Conservation (phyloP, 257 asterid genomes). For the Linderniella brevidens region DNA sequence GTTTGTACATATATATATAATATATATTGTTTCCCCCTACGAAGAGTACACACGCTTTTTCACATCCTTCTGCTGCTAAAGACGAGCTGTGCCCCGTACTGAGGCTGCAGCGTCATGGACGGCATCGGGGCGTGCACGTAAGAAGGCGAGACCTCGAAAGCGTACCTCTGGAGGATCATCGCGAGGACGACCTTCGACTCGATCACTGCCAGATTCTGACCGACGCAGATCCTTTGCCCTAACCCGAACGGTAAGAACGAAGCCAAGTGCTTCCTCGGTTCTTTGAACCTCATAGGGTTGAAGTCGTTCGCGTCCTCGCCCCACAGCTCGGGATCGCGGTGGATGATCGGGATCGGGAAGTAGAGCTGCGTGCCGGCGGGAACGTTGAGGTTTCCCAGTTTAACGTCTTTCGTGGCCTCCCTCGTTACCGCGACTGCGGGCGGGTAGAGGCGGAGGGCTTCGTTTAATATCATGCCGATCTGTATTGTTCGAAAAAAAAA, state of each 20-base stretch:
- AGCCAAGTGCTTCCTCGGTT: slow-evolving; percentile 32
- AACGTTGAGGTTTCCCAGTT: slow-evolving; percentile 32
- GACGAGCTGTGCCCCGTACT: slow-evolving; percentile 40
- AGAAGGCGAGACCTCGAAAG: slow-evolving; percentile 38
- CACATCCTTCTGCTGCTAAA: slow-evolving; percentile 17
- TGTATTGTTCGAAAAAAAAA: slow-evolving; percentile 9
- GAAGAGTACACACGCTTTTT: too few species aligned
- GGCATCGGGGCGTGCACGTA: slow-evolving; percentile 59
- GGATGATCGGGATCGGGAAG: slow-evolving; percentile 36
- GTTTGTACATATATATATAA: too few species aligned
- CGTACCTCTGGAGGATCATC: slow-evolving; percentile 26
- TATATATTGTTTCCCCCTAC: too few species aligned
- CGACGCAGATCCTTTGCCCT: slow-evolving; percentile 55
- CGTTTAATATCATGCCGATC: slow-evolving; percentile 52
- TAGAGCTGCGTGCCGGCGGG: slow-evolving; percentile 42
- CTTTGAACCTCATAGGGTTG: slow-evolving; percentile 38
- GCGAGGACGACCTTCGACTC: slow-evolving; percentile 46
- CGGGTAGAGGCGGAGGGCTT: slow-evolving; percentile 51
- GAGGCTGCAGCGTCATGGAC: slow-evolving; percentile 44
- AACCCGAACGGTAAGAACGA: slow-evolving; percentile 53
- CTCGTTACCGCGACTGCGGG: slow-evolving; percentile 32
- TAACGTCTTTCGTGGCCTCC: slow-evolving; percentile 22
- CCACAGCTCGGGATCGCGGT: slow-evolving; percentile 47
- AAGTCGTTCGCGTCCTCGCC: slow-evolving; percentile 47
- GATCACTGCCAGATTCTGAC: slow-evolving; percentile 52